Conservation (phyloP, 139 green algal genomes). For the Nannochloris sp. region DNA sequence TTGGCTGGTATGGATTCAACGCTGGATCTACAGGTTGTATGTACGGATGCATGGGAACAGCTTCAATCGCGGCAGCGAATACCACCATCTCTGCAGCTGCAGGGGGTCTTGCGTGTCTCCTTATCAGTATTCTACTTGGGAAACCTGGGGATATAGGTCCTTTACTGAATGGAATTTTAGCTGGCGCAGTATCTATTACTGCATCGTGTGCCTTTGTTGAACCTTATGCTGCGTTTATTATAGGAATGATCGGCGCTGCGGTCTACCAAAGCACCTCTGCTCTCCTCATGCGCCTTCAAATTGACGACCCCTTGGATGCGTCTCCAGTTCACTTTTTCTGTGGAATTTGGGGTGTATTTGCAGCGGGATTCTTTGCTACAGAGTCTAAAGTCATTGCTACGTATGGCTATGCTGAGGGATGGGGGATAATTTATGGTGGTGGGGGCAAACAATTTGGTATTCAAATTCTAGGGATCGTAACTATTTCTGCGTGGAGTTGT, state of each 20-base stretch:
- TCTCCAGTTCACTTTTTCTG: slow-evolving; percentile 48
- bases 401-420: slow-evolving; percentile 3
- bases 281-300: slow-evolving; percentile 35
- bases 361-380: slow-evolving; percentile 20
- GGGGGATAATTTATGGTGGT: slow-evolving; percentile 21
- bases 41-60: slow-evolving; percentile 21
- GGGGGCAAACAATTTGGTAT: slow-evolving; percentile 25
- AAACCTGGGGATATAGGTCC: slow-evolving; percentile 29
- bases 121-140: slow-evolving; percentile 25
- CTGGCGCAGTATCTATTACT: slow-evolving; percentile 51
- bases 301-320: slow-evolving; percentile 66
- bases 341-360: slow-evolving; percentile 40
- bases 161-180: slow-evolving; percentile 45
- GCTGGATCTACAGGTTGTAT: slow-evolving; percentile 42
- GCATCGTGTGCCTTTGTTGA: slow-evolving; percentile 37
- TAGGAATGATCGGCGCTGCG: slow-evolving; percentile 31
- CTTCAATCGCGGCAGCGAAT: slow-evolving; percentile 44
- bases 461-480: slow-evolving; percentile 17
- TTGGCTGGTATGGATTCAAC: slow-evolving; percentile 83
- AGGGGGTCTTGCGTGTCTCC: slow-evolving; percentile 47
- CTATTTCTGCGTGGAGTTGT: slow-evolving; percentile 14
- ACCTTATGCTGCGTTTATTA: slow-evolving; percentile 38
- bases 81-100: slow-evolving; percentile 58
- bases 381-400: background rate
- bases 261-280: slow-evolving; percentile 24